Percentiles rank a stretch among this genome's conserved stretches.
phyloP scores from a whole-genome alignment of 148 eudicot species.

The Cornus kousa region DNA sequence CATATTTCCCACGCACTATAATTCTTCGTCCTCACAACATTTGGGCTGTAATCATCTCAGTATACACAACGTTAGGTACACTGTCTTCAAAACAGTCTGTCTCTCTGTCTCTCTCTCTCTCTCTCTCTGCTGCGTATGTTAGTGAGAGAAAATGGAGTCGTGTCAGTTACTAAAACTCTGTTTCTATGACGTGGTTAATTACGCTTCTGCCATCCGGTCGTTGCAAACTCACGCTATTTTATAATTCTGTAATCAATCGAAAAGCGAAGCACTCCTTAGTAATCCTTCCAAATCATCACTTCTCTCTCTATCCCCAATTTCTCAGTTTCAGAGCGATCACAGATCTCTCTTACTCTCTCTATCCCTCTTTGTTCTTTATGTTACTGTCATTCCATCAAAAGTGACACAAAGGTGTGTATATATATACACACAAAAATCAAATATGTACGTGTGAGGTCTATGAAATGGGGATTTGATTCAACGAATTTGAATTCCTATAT shows the following conservation, averaged over 20 bases:
- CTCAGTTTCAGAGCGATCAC: slow-evolving; percentile 26
- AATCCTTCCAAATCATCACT: neutral
- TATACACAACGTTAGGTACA: too few relatives aligned
- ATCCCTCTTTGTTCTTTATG: neutral
- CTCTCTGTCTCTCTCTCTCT: too few relatives aligned
- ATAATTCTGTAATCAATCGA: neutral
- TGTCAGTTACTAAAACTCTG: neutral
- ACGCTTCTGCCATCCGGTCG: slow-evolving; percentile 9
- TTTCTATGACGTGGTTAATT: slow-evolving; percentile 1
- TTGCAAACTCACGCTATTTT: neutral
- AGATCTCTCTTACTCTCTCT: slow-evolving; percentile 7
- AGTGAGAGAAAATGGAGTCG: neutral
- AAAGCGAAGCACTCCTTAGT: neutral
- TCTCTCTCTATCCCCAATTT: neutral
- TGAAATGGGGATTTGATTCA: slow-evolving; percentile 14
- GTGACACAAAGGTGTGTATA: too few relatives aligned
- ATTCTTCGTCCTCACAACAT: too few relatives aligned
- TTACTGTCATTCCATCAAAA: neutral
- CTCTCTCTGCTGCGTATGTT: neutral
- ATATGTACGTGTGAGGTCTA: neutral
- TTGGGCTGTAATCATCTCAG: too few relatives aligned
- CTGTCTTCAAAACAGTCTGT: too few relatives aligned
- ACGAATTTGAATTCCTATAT: neutral
- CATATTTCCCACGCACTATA: too few relatives aligned
- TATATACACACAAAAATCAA: neutral